Percentiles rank a stretch among this genome's conserved stretches.
These are phyloP conservation scores for Mycena pura DNA, from an alignment of 768 basidiomycete species.

Conservation along the genomic window DNA sequence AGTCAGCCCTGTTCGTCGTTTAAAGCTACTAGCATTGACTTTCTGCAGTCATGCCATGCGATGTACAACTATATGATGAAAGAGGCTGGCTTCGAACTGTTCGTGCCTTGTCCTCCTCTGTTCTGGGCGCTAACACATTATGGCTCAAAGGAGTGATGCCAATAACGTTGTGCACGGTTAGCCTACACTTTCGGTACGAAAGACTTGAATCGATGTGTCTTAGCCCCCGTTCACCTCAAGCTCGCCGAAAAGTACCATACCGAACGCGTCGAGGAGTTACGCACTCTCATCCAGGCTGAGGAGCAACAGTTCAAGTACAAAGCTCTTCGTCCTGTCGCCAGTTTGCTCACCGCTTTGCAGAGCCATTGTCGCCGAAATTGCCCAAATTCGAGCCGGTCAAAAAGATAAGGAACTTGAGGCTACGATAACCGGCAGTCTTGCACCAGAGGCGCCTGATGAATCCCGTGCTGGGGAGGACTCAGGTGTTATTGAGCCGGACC, in stretches of 20 bases:
- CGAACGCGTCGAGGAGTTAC: slow-evolving; percentile 73
- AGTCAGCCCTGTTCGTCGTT: slow-evolving; percentile 44
- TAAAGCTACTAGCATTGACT: slow-evolving; percentile 8
- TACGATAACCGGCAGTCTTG: slow-evolving; percentile 10
- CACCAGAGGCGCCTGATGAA: neutral
- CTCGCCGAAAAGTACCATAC: slow-evolving; percentile 81
- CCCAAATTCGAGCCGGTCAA: slow-evolving; percentile 22
- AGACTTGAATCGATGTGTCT: slow-evolving; percentile 11
- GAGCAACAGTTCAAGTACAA: slow-evolving; percentile 81
- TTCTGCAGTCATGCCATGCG: slow-evolving; percentile 65
- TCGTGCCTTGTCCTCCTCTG: slow-evolving; percentile 32
- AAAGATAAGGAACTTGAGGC: slow-evolving; percentile 18
- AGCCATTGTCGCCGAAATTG: slow-evolving; percentile 62
- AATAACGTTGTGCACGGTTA: slow-evolving; percentile 61
- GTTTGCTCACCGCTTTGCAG: slow-evolving; percentile 41
- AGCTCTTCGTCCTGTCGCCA: neutral
- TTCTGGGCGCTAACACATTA: slow-evolving; percentile 18
- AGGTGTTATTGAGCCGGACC: neutral
- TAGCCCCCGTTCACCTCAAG: slow-evolving; percentile 69
- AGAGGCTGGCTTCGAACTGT: slow-evolving; percentile 72
- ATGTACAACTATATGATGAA: slow-evolving; percentile 75
- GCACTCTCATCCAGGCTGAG: slow-evolving; percentile 71
- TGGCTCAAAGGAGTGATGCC: slow-evolving; percentile 52
- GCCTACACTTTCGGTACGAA: slow-evolving; percentile 19
- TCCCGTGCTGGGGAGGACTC: neutral